Percentiles rank a stretch among this genome's conserved stretches.
Evolutionary conservation across 2,329 filamentous ascomycete species (phyloP).

Genomic region (Coniella lustricola): DNA sequence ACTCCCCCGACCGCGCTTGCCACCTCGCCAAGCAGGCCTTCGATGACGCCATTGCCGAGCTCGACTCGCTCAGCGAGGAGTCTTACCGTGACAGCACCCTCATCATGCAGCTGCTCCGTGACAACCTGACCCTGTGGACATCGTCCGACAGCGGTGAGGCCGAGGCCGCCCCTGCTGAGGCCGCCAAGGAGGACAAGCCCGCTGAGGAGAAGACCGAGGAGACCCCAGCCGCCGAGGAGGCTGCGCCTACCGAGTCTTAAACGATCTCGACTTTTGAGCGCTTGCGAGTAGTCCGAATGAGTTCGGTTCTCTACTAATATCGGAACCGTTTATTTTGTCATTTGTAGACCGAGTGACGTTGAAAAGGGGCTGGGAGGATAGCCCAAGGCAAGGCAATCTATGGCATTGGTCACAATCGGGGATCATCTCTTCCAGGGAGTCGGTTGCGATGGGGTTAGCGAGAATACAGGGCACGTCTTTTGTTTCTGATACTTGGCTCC

Average conservation of each 20-base stretch:
- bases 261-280: conserved; percentile 18
- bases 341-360: conserved; percentile 15
- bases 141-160: conserved; percentile 82
- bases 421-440: conserved; percentile 30
- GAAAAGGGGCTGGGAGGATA: conserved; percentile 3
- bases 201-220: conserved; percentile 50
- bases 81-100: conserved; percentile 98
- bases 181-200: conserved; percentile 50
- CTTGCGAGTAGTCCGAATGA: conserved; percentile 11
- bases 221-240: conserved; percentile 34
- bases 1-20: conserved; percentile 95
- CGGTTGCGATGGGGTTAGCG: conserved; percentile 29
- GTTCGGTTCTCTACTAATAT: conserved; percentile 11
- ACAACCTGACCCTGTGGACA: conserved; percentile 97
- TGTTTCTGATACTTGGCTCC: conserved; percentile 25
- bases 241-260: conserved; percentile 47
- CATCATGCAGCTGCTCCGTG: conserved; percentile 98
- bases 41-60: conserved; percentile 96
- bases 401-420: conserved; percentile 23
- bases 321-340: conserved; percentile 8
- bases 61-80: conserved; percentile 95
- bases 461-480: conserved; percentile 32
- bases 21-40: conserved; percentile 99
- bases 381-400: conserved; percentile 18
- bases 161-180: conserved; percentile 54